Evolutionary conservation across 495 filamentous ascomycete species (phyloP).

Genomic region (Usnea hakonensis): DNA sequence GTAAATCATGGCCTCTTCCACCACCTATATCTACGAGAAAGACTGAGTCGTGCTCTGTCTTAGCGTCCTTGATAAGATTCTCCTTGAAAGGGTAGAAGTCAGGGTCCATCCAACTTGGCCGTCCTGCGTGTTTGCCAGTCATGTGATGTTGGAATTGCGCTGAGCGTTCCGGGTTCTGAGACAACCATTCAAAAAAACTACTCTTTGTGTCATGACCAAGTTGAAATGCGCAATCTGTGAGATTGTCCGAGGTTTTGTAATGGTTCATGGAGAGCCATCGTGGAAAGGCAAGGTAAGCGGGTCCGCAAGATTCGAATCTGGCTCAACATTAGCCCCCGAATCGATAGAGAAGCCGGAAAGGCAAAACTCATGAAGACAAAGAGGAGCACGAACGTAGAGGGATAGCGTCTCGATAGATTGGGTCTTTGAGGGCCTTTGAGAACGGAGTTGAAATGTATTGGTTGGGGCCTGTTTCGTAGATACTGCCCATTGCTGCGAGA

Average conservation of each 20-base stretch:
- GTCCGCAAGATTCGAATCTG: conserved; percentile 21
- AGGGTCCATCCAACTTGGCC: conserved; percentile 39
- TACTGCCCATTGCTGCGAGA: conserved; percentile 34
- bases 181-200: conserved; percentile 27
- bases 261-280: conserved; percentile 25
- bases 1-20: conserved; percentile 43
- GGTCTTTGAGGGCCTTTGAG: conserved; percentile 30
- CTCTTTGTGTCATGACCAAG: conserved; percentile 25
- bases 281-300: conserved; percentile 28
- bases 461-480: conserved; percentile 31
- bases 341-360: background rate
- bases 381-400: background rate
- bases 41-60: conserved; percentile 22
- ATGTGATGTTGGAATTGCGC: conserved; percentile 32
- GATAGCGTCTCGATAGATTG: conserved; percentile 22
- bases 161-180: conserved; percentile 19
- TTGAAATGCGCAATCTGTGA: conserved; percentile 29
- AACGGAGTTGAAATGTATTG: conserved; percentile 34
- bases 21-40: conserved; percentile 52
- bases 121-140: conserved; percentile 37
- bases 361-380: background rate
- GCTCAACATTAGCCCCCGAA: background rate
- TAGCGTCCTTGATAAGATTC: conserved; percentile 17
- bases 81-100: conserved; percentile 42
- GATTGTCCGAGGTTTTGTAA: conserved; percentile 28